A percentile compares a stretch with the other conserved stretches of the same genome.
These are phyloP conservation scores for Phytopythium cucurbitacearum DNA, from an alignment of 352 stramenopile genomes.

Conservation along the genomic window DNA sequence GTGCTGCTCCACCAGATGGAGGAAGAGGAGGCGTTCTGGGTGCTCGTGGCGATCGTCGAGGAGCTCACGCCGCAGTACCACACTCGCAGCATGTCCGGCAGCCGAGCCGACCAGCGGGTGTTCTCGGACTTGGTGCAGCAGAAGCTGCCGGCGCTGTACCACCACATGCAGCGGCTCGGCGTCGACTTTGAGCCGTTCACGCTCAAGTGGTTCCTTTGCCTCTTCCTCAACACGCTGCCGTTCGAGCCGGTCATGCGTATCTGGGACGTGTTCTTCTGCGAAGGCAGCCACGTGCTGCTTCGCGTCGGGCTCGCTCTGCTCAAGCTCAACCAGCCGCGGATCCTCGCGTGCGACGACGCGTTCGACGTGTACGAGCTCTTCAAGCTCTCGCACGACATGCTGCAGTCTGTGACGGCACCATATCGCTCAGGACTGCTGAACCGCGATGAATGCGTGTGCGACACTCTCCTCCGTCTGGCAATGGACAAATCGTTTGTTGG, in stretches of 20 bases:
- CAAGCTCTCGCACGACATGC: conserved; percentile 61
- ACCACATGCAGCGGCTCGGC: conserved; percentile 63
- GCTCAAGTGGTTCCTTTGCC: conserved; percentile 91
- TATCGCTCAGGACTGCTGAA: conserved; percentile 55
- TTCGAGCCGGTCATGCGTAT: conserved; percentile 87
- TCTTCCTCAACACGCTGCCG: conserved; percentile 90
- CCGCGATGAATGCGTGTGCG: conserved; percentile 79
- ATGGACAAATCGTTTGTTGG: conserved; percentile 85
- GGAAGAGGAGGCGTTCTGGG: conserved; percentile 87
- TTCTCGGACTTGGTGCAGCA: conserved; percentile 83
- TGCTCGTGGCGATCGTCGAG: conserved; percentile 84
- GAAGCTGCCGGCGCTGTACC: conserved; percentile 73
- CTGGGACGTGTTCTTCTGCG: conserved; percentile 90
- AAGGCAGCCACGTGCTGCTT: conserved; percentile 87
- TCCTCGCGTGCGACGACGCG: conserved; percentile 67
- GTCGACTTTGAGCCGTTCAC: conserved; percentile 88
- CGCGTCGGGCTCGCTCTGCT: conserved; percentile 80
- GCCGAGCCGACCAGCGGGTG: conserved; percentile 86
- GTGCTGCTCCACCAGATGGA: conserved; percentile 78
- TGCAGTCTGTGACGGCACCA: conserved; percentile 53
- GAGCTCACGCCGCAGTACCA: conserved; percentile 89
- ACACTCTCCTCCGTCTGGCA: conserved; percentile 69
- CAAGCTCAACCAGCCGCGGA: conserved; percentile 68
- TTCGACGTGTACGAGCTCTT: conserved; percentile 85
- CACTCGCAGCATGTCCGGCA: conserved; percentile 84